Percentiles rank a stretch among this genome's conserved stretches.
These are phyloP conservation scores for Barbatosphaeria neglecta DNA, from an alignment of 495 filamentous ascomycete species.

Conservation along the genomic window DNA sequence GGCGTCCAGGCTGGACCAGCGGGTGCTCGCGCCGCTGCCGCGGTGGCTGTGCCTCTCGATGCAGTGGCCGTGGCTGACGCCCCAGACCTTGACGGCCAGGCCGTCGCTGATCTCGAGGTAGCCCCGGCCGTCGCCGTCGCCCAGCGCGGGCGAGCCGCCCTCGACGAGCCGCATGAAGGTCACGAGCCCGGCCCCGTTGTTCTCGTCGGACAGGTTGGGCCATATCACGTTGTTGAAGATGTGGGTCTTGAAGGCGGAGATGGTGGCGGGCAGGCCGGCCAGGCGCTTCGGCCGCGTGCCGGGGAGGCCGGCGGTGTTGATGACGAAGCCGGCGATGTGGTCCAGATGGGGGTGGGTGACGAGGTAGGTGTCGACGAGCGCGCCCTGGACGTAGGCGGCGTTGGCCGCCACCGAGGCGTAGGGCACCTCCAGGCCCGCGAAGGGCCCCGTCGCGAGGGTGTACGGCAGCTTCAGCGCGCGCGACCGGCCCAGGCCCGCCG, in stretches of 20 bases:
- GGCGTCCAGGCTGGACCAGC: constrained; percentile 26
- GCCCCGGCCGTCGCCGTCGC: constrained; percentile 60
- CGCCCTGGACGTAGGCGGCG: constrained; percentile 62
- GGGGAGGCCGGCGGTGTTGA: constrained; percentile 80
- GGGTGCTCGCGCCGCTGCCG: constrained; percentile 33
- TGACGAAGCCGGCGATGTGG: constrained; percentile 79
- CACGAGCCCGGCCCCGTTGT: constrained; percentile 82
- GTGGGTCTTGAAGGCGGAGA: constrained; percentile 79
- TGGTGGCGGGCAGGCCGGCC: constrained; percentile 73
- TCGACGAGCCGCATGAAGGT: constrained; percentile 82
- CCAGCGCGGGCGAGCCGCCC: constrained; percentile 71
- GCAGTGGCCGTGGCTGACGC: constrained; percentile 79
- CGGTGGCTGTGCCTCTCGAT: constrained; percentile 58
- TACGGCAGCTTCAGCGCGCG: constrained; percentile 17
- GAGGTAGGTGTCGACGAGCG: constrained; percentile 73
- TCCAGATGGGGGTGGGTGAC: constrained; percentile 94
- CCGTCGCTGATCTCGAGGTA: constrained; percentile 82
- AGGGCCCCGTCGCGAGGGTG: constrained; percentile 44
- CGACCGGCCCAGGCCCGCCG: constrained; percentile 29
- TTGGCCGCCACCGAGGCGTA: constrained; percentile 55
- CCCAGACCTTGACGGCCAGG: constrained; percentile 62
- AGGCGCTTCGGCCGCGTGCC: constrained; percentile 66
- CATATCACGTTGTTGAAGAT: constrained; percentile 97
- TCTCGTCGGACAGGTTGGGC: constrained; percentile 95
- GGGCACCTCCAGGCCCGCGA: constrained; percentile 60